phyloP scores from a whole-genome alignment of 345 rosid genomes.

The Aquilaria sinensis region DNA sequence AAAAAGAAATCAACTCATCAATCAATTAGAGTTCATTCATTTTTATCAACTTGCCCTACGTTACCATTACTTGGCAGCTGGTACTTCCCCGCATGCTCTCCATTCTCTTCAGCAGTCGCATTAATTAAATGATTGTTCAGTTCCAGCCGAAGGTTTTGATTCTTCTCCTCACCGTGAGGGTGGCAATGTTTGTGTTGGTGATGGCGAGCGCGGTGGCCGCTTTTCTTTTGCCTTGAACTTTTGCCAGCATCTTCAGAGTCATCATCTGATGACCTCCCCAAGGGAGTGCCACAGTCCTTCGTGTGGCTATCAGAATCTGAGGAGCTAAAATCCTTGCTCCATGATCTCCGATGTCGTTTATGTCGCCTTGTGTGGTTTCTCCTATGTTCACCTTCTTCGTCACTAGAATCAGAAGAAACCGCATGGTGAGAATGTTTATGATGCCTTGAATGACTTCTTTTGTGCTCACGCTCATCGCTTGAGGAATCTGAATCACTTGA shows the following conservation, averaged over 20 bases:
- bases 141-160: constrained; percentile 1
- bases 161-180: constrained; percentile 11
- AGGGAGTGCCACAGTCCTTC: constrained; percentile 8
- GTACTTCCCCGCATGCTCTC: constrained; percentile 1
- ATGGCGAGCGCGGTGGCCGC: constrained; percentile 4
- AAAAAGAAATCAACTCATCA: neutral
- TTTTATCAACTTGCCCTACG: neutral
- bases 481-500: constrained; percentile 27
- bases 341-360: constrained; percentile 18
- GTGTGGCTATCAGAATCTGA: constrained; percentile 24
- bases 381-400: constrained; percentile 20
- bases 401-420: constrained; percentile 9
- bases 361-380: constrained; percentile 25
- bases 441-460: constrained; percentile 12
- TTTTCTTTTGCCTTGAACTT: constrained; percentile 20
- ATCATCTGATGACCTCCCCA: constrained; percentile 36
- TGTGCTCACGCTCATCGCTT: constrained; percentile 24
- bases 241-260: constrained; percentile 18
- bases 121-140: neutral
- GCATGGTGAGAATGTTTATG: no score
- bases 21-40: no score
- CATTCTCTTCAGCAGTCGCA: constrained; percentile 6
- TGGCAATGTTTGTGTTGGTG: constrained; percentile 22
- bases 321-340: constrained; percentile 15
- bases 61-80: neutral